These are phyloP conservation scores for Fraxinus paxiana DNA, from an alignment of 305 asterid genomes.

Conservation along the genomic window DNA sequence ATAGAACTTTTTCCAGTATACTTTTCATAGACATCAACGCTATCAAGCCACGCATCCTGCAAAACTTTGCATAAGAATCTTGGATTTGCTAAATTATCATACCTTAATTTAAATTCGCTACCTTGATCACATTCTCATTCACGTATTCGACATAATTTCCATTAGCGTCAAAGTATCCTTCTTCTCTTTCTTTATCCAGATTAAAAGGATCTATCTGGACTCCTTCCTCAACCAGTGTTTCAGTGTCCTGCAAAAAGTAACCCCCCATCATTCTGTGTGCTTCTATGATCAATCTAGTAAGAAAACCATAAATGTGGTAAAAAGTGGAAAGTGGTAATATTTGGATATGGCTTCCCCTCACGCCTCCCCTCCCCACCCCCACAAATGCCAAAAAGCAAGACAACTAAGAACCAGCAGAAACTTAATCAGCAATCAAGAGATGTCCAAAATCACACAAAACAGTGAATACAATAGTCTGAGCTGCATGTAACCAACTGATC, in stretches of 20 bases:
- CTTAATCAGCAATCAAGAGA: not conserved
- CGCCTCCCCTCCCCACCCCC: not conserved
- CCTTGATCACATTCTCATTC: constrained; percentile 67
- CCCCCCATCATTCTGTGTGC: constrained; percentile 8
- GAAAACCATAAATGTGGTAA: not conserved
- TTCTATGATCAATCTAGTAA: constrained; percentile 7
- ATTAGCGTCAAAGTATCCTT: constrained; percentile 80
- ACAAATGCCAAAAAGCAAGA: not conserved
- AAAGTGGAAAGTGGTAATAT: not conserved
- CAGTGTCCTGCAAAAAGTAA: constrained; percentile 61
- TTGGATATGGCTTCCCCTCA: not conserved
- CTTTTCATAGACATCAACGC: constrained; percentile 47
- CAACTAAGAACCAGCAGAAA: not conserved
- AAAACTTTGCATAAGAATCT: constrained; percentile 23
- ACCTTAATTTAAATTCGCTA: constrained; percentile 19
- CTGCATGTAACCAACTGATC: not conserved
- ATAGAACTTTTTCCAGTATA: constrained; percentile 33
- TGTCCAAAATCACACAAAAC: not conserved
- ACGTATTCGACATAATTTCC: constrained; percentile 85
- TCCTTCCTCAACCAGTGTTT: constrained; percentile 72
- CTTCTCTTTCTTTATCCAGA: constrained; percentile 84
- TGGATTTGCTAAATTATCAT: constrained; percentile 20
- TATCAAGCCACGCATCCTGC: constrained; percentile 99
- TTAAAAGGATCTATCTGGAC: constrained; percentile 75
- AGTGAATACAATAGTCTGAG: not conserved